Conservation (phyloP, 306 rosid species). For the Potentilla sterilis region DNA sequence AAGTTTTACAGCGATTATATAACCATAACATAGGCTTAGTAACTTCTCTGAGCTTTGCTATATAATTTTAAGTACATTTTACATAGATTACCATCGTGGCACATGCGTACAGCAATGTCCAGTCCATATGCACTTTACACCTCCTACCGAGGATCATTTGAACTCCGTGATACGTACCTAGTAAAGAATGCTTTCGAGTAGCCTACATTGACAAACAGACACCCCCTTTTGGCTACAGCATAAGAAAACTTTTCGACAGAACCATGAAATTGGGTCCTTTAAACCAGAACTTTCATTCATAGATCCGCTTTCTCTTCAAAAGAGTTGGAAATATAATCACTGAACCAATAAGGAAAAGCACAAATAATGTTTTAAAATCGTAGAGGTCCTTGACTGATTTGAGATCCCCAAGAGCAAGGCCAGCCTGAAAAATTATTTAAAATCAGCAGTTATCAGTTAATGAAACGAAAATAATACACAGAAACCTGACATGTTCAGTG, state of each 20-base stretch:
- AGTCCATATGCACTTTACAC: not conserved
- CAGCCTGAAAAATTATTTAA: constrained; percentile 57
- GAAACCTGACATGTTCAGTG: not conserved
- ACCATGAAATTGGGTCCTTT: constrained; percentile 8
- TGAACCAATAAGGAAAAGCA: constrained; percentile 89
- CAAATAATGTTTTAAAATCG: constrained; percentile 77
- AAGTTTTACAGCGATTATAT: not conserved
- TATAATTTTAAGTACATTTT: constrained; percentile 4
- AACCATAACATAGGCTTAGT: not conserved
- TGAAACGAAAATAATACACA: not conserved
- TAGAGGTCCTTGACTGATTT: constrained; percentile 91
- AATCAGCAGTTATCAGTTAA: constrained; percentile 24
- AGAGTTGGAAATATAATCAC: constrained; percentile 65
- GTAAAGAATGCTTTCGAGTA: not conserved
- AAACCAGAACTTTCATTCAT: constrained; percentile 51
- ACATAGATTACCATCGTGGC: not conserved
- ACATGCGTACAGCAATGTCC: not conserved
- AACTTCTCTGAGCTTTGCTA: not conserved
- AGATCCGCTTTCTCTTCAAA: constrained; percentile 85
- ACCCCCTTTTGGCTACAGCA: not conserved
- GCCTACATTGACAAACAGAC: not conserved
- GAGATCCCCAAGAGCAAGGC: constrained; percentile 98
- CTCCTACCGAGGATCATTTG: not conserved
- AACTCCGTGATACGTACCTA: not conserved
- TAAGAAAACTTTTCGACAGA: constrained; percentile 22